Base-by-base conservation (phyloP, 495 filamentous ascomycete genomes). In the Tuber microsphaerosporum region DNA sequence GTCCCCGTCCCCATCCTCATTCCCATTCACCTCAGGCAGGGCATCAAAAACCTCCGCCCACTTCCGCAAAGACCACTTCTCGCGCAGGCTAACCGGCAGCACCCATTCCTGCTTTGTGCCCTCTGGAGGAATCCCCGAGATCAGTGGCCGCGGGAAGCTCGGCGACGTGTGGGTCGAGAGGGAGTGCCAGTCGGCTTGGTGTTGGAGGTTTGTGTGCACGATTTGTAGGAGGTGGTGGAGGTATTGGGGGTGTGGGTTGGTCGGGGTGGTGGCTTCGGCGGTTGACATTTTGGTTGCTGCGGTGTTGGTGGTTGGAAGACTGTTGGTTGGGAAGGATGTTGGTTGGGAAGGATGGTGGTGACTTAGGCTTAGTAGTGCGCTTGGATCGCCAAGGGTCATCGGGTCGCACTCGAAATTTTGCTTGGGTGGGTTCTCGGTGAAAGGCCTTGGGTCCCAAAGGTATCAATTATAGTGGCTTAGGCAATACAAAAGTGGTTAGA, bases 41-140 rank as follows among this genome's bases (percentile, higher is more conserved):
- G 86, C 87, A 85, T 97, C 92, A 84, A 99, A 97, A 8, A 97
- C 89, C 34, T 87, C 87, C 26, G 91, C 91, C 83, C 97, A 91
- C 74, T 88, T 87, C 68, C 86, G 86, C 80, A 97, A 83, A 74
- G 88, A 93, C 93, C 92, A 97, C 73, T 91, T 89, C 85, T 98
- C 94, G 26, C 89, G 87, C 69, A 97, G 85, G 61, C 92, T 89
- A 37, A 90, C 89, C 2, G 96, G 93, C n/a, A 98, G 84, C 8
- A 98, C 92, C 89, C 94, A 97, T 82, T 97, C 91, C 71, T 76
- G 44, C 43, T 82, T 75, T 7, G 71, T 73, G 26, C 79, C 80
- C 71, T 91, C 88, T 9, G 95, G 93, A 12, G 95, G 94, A n/a
- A 97, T 86, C 8, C 95, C 95, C 8, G 93, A 92, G 71, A 99